Conservation (phyloP, 2,329 filamentous ascomycete genomes). For the Phoma sp. region DNA sequence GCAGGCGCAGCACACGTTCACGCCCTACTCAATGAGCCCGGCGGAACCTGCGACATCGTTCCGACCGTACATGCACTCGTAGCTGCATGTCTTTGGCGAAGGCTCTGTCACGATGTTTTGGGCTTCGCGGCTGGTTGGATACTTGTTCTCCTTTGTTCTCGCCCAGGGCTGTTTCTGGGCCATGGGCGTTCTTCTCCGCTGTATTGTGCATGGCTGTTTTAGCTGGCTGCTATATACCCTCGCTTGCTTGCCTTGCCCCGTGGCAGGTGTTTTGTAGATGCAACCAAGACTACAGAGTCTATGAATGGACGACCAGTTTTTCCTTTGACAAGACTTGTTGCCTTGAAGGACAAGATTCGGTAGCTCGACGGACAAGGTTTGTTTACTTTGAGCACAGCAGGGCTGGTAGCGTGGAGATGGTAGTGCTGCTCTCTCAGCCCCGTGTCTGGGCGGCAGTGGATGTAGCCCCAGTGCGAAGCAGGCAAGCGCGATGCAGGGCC, state of each 20-base stretch:
- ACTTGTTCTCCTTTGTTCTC: neutral
- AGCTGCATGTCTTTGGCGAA: no score
- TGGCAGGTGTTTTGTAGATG: neutral
- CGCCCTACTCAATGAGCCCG: slow-evolving; percentile 48
- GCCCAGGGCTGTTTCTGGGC: neutral
- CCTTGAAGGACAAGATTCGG: no score
- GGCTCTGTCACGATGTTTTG: neutral
- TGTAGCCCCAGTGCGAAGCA: neutral
- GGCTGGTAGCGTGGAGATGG: neutral
- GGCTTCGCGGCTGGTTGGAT: neutral
- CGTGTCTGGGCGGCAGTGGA: neutral
- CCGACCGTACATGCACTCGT: slow-evolving; percentile 40
- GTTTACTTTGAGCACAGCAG: no score
- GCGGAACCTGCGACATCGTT: slow-evolving; percentile 40
- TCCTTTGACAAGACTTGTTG: neutral
- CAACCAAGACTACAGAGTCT: neutral
- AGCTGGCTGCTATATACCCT: slow-evolving; percentile 16
- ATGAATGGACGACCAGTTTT: neutral
- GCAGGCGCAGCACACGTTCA: slow-evolving; percentile 39
- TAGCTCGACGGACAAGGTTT: no score
- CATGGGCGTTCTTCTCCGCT: neutral
- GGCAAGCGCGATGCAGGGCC: slow-evolving; percentile 12
- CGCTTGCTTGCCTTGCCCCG: slow-evolving; percentile 3
- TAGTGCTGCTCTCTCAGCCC: neutral
- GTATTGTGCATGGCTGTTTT: neutral